Evolutionary conservation across 2,329 filamentous ascomycete species (phyloP).

Genomic region (Botrytis squamosa): DNA sequence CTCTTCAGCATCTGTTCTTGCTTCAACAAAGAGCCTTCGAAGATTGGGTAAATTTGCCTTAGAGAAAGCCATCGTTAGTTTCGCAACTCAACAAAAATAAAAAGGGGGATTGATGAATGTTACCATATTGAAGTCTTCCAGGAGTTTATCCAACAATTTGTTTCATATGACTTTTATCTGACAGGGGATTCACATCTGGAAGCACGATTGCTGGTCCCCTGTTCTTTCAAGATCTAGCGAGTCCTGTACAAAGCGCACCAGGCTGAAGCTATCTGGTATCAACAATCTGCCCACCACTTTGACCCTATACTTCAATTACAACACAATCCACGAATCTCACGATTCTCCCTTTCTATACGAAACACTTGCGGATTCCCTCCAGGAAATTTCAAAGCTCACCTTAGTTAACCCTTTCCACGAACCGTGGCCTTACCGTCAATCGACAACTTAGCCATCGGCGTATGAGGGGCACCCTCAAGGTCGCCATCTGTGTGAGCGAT

Average conservation of each 20-base stretch:
- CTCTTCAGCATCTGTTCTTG: slow-evolving; percentile 88
- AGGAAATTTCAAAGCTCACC: background rate
- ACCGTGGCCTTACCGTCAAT: slow-evolving; percentile 30
- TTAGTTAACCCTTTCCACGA: slow-evolving; percentile 21
- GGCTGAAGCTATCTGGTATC: slow-evolving; percentile 19
- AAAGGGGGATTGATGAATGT: slow-evolving; percentile 19
- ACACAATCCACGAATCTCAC: slow-evolving; percentile 6
- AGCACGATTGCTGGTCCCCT: slow-evolving; percentile 21
- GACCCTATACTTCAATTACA: slow-evolving; percentile 15
- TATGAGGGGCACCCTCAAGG: slow-evolving; percentile 42
- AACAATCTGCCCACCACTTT: slow-evolving; percentile 16
- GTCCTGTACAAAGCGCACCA: slow-evolving; percentile 19
- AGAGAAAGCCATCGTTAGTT: slow-evolving; percentile 30
- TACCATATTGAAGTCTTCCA: slow-evolving; percentile 29
- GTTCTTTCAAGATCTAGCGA: slow-evolving; percentile 21
- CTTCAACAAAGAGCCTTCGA: slow-evolving; percentile 93
- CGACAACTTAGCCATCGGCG: slow-evolving; percentile 31
- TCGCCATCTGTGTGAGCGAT: slow-evolving; percentile 53
- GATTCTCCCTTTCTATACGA: background rate
- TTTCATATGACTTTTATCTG: slow-evolving; percentile 30
- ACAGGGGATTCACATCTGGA: slow-evolving; percentile 26
- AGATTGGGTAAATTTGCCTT: slow-evolving; percentile 83
- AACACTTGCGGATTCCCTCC: background rate
- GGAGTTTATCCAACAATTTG: slow-evolving; percentile 16
- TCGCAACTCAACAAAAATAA: background rate